A percentile compares a stretch with the other conserved stretches of the same genome.
Conservation (phyloP, 2,329 filamentous ascomycete genomes). For the Fusarium ramigenum region DNA sequence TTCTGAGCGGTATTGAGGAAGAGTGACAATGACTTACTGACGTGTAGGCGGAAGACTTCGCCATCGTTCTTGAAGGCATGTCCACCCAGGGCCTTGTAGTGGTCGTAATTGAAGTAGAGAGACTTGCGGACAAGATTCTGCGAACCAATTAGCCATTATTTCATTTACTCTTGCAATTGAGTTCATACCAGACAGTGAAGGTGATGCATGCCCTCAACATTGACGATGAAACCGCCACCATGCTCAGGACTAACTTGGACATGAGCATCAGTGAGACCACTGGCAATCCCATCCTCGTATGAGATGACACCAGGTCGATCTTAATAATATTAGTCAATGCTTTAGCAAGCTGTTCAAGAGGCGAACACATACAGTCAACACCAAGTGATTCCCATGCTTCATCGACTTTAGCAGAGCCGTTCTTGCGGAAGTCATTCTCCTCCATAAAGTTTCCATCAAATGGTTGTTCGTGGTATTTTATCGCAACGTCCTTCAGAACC, state of each 20-base stretch:
- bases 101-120: slow-evolving; percentile 67
- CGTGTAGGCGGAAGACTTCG: slow-evolving; percentile 62
- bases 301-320: slow-evolving; percentile 60
- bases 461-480: slow-evolving; percentile 45
- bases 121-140: slow-evolving; percentile 67
- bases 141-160: neutral
- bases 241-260: slow-evolving; percentile 64
- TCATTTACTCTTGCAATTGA: accelerated
- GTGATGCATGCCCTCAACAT: slow-evolving; percentile 65
- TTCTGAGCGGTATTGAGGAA: too few species aligned
- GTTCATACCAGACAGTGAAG: slow-evolving; percentile 63
- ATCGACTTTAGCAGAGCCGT: slow-evolving; percentile 63
- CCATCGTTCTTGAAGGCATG: slow-evolving; percentile 67
- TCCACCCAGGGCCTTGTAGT: slow-evolving; percentile 60
- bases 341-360: too few species aligned
- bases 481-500: slow-evolving; percentile 46
- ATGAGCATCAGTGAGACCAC: slow-evolving; percentile 62
- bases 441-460: slow-evolving; percentile 68
- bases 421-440: slow-evolving; percentile 62
- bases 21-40: slow-evolving; percentile 55
- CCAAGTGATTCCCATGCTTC: slow-evolving; percentile 61
- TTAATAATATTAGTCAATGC: slow-evolving; percentile 31
- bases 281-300: slow-evolving; percentile 56
- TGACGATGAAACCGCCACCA: slow-evolving; percentile 67
- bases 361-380: slow-evolving; percentile 54